These are phyloP conservation scores for Scedosporium apiospermum DNA, from an alignment of 2,329 filamentous ascomycete species.

Conservation along the genomic window DNA sequence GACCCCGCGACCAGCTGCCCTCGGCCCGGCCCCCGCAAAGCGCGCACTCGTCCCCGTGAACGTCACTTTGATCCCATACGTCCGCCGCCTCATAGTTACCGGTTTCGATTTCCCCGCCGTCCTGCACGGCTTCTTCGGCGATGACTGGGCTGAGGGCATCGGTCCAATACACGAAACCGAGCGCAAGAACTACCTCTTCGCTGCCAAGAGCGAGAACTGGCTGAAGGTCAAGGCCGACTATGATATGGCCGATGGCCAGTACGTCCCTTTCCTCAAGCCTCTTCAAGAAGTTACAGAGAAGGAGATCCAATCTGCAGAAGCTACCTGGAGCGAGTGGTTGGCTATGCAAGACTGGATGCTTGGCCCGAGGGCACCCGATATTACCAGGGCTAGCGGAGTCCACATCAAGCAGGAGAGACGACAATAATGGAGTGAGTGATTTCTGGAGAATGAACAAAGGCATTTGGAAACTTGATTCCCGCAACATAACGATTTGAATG, in stretches of 20 bases:
- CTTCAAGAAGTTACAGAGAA: conserved; percentile 66
- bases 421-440: not conserved
- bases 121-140: conserved; percentile 95
- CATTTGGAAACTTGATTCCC: not conserved
- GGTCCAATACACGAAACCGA: conserved; percentile 81
- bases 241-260: conserved; percentile 76
- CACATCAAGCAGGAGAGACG: not conserved
- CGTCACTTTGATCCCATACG: conserved; percentile 75
- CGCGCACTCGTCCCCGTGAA: conserved; percentile 17
- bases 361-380: conserved; percentile 60
- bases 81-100: conserved; percentile 81
- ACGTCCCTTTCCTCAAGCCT: conserved; percentile 77
- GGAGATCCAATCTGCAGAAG: conserved; percentile 76
- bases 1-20: conserved; percentile 4
- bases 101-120: conserved; percentile 81
- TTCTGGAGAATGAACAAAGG: not conserved
- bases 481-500: not conserved
- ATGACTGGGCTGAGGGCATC: conserved; percentile 75
- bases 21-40: not conserved
- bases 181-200: conserved; percentile 88
- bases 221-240: conserved; percentile 81
- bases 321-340: conserved; percentile 87
- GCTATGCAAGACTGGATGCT: conserved; percentile 99
- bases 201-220: conserved; percentile 89
- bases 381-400: not conserved